Evolutionary conservation across 2,329 filamentous ascomycete genomes (phyloP).

Genomic region (Didymellaceae sp.): DNA sequence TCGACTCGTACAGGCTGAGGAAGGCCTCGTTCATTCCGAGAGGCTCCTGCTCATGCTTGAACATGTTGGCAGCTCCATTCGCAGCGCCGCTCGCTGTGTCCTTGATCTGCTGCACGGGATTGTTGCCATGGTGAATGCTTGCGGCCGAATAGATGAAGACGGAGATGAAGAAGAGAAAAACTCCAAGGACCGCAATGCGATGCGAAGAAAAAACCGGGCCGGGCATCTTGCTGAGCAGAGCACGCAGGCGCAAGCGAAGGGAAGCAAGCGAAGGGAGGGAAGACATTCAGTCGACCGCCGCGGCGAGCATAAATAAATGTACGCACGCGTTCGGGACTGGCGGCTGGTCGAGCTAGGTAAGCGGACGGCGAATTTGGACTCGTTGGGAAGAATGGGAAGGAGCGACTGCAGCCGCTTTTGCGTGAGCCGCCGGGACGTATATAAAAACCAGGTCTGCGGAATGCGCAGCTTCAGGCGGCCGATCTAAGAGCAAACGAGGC

Average conservation of each 20-base stretch:
- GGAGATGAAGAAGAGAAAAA: constrained; percentile 16
- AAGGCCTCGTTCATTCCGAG: constrained; percentile 18
- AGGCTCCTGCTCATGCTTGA: constrained; percentile 12
- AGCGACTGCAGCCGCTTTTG: not conserved
- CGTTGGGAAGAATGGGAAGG: not conserved
- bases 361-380: not conserved
- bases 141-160: constrained; percentile 19
- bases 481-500: not conserved
- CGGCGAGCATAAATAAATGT: not conserved
- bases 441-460: not conserved
- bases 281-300: not conserved
- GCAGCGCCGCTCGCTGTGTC: constrained; percentile 21
- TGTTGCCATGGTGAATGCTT: constrained; percentile 15
- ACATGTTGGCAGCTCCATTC: constrained; percentile 13
- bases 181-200: constrained; percentile 5
- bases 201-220: constrained; percentile 2
- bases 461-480: not conserved
- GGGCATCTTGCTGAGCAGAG: constrained; percentile 1
- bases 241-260: not conserved
- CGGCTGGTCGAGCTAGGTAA: constrained; percentile 7
- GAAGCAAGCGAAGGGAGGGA: not conserved
- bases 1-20: constrained; percentile 17
- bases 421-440: not conserved
- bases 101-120: constrained; percentile 19
- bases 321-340: constrained; percentile 3